phyloP scores from a whole-genome alignment of 768 basidiomycete genomes.

The Auricularia cornea region DNA sequence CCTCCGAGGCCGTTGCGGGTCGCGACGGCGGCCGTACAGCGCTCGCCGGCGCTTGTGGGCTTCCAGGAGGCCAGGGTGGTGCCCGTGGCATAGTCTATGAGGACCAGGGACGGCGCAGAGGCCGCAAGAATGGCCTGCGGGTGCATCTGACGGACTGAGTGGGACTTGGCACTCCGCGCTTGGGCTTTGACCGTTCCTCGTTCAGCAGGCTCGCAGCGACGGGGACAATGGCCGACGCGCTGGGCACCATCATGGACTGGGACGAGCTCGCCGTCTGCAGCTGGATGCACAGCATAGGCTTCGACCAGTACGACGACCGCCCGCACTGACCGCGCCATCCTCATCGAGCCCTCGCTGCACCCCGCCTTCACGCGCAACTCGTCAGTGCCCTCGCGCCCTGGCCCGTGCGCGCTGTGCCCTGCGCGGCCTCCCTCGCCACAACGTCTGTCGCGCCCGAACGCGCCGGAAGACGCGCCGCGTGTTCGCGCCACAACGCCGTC shows the following conservation, averaged over 20 bases:
- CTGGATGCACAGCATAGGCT: slow-evolving; percentile 73
- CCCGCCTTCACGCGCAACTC: too few relatives aligned
- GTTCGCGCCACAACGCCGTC: too few relatives aligned
- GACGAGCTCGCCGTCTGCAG: slow-evolving; percentile 48
- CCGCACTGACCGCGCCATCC: too few relatives aligned
- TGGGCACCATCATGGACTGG: slow-evolving; percentile 22
- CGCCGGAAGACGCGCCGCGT: too few relatives aligned
- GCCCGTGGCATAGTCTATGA: slow-evolving; percentile 34
- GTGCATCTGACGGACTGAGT: background rate
- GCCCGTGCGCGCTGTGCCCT: too few relatives aligned
- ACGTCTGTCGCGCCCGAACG: too few relatives aligned
- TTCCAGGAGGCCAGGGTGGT: slow-evolving; percentile 79
- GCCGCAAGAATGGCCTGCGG: background rate
- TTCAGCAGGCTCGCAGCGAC: background rate
- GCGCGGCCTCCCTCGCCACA: too few relatives aligned
- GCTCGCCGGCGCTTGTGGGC: slow-evolving; percentile 57
- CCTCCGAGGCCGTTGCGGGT: slow-evolving; percentile 72
- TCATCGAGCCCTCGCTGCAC: too few relatives aligned
- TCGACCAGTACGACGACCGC: slow-evolving; percentile 81
- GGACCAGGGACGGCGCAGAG: background rate
- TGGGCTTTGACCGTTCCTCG: background rate
- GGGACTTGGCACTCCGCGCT: background rate
- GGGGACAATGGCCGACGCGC: background rate
- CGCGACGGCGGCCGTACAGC: slow-evolving; percentile 62
- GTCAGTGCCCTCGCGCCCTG: too few relatives aligned